Evolutionary conservation across 495 filamentous ascomycete genomes (phyloP).

Genomic region (Xylaria scruposa): DNA sequence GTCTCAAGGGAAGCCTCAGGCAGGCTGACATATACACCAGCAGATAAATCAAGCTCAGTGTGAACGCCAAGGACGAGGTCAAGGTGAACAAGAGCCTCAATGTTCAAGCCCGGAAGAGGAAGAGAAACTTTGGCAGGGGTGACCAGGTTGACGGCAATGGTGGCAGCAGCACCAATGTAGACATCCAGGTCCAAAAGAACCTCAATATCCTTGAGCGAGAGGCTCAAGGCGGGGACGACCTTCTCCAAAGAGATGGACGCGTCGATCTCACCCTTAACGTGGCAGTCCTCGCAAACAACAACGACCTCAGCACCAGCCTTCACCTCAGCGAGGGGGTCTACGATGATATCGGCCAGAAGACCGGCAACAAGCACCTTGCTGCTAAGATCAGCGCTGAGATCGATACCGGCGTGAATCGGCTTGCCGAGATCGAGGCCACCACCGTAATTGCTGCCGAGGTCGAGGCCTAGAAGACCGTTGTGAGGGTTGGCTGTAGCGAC

Average conservation of each 20-base stretch:
- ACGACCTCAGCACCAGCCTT: constrained; percentile 36
- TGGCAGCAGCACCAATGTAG: constrained; percentile 41
- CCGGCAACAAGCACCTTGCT: constrained; percentile 36
- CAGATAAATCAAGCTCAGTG: constrained; percentile 48
- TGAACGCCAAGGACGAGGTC: constrained; percentile 50
- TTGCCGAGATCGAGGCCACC: constrained; percentile 31
- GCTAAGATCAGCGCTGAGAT: constrained; percentile 37
- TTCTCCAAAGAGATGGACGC: constrained; percentile 43
- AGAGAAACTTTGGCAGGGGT: constrained; percentile 40
- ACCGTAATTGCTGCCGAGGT: constrained; percentile 19
- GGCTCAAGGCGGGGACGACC: constrained; percentile 40
- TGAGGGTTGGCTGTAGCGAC: constrained; percentile 36
- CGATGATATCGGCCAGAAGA: constrained; percentile 34
- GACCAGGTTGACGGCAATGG: constrained; percentile 47
- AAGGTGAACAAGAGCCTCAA: constrained; percentile 47
- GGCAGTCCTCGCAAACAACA: constrained; percentile 43
- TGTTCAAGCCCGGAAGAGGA: constrained; percentile 42
- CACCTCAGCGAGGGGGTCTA: constrained; percentile 32
- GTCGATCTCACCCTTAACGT: constrained; percentile 44
- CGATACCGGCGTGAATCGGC: constrained; percentile 36
- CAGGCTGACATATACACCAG: constrained; percentile 50
- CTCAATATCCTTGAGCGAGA: constrained; percentile 43
- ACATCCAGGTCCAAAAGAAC: constrained; percentile 46
- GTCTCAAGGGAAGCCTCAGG: constrained; percentile 46
- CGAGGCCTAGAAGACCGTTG: constrained; percentile 30